These are phyloP conservation scores for Candida sp. DNA, from an alignment of 1,139 yeast species.

Conservation along the genomic window DNA sequence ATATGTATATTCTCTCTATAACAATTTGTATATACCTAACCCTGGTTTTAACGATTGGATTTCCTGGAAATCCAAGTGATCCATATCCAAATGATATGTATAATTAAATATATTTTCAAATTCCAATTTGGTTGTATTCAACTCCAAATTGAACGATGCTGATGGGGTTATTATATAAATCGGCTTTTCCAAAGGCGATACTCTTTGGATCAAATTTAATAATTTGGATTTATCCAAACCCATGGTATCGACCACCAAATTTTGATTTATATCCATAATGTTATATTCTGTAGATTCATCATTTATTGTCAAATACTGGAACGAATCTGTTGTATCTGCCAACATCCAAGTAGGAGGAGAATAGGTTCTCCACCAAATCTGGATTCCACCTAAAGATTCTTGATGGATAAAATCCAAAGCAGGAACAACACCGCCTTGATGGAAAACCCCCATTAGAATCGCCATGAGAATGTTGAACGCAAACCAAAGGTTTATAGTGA, in stretches of 20 bases:
- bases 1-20: conserved; percentile 8
- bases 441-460: conserved; percentile 71
- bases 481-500: conserved; percentile 50
- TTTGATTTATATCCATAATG: conserved; percentile 6
- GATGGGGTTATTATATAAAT: conserved; percentile 46
- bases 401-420: conserved; percentile 43
- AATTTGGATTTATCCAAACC: conserved; percentile 41
- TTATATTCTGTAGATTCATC: conserved; percentile 6
- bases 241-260: conserved; percentile 49
- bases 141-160: conserved; percentile 35
- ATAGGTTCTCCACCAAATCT: conserved; percentile 93
- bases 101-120: conserved; percentile 41
- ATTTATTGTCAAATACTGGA: conserved; percentile 16
- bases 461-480: conserved; percentile 60
- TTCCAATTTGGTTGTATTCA: conserved; percentile 4
- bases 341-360: conserved; percentile 90
- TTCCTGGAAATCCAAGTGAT: conserved; percentile 57
- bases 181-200: conserved; percentile 7
- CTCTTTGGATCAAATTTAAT: conserved; percentile 11
- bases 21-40: conserved; percentile 46
- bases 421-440: conserved; percentile 88
- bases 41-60: conserved; percentile 55
- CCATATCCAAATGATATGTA: conserved; percentile 56
- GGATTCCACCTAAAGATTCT: conserved; percentile 17
- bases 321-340: conserved; percentile 28